phyloP scores from a whole-genome alignment of 1,139 yeast species.

The Kurtzmaniella quercitrusa region DNA sequence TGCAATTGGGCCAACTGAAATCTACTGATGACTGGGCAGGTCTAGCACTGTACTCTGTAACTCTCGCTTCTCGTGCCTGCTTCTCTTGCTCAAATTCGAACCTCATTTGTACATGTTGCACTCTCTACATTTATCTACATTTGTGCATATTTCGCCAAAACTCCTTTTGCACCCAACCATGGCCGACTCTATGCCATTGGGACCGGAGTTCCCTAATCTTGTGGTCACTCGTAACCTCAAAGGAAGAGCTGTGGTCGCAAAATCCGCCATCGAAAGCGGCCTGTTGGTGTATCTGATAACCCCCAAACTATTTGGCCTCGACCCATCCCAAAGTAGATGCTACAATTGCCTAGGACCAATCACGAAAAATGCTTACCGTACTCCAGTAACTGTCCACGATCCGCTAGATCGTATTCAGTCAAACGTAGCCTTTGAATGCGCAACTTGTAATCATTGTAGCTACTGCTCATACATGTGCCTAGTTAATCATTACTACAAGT shows the following conservation, averaged over 20 bases:
- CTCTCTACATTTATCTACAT: too few relatives aligned
- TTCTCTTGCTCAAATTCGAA: too few relatives aligned
- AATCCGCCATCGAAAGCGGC: neutral
- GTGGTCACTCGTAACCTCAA: neutral
- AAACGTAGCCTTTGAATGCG: slow-evolving; percentile 6
- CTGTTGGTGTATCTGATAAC: neutral
- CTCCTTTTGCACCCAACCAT: too few relatives aligned
- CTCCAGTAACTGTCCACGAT: neutral
- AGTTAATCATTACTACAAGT: slow-evolving; percentile 7
- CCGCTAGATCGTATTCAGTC: neutral
- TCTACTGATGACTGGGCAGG: too few relatives aligned
- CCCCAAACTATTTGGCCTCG: neutral
- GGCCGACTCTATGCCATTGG: too few relatives aligned
- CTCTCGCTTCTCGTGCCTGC: too few relatives aligned
- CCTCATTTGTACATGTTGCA: too few relatives aligned
- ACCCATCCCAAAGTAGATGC: slow-evolving; percentile 7
- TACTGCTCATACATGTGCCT: slow-evolving; percentile 13
- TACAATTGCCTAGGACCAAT: slow-evolving; percentile 7
- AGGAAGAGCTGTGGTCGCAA: neutral
- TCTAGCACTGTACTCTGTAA: too few relatives aligned
- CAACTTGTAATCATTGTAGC: slow-evolving; percentile 8
- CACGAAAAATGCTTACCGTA: neutral
- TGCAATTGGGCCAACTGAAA: too few relatives aligned
- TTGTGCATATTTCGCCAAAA: too few relatives aligned
- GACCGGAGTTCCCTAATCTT: too few relatives aligned